Evolutionary conservation across 805 yeast genomes (phyloP).

Genomic region (Lipomyces starkeyi): DNA sequence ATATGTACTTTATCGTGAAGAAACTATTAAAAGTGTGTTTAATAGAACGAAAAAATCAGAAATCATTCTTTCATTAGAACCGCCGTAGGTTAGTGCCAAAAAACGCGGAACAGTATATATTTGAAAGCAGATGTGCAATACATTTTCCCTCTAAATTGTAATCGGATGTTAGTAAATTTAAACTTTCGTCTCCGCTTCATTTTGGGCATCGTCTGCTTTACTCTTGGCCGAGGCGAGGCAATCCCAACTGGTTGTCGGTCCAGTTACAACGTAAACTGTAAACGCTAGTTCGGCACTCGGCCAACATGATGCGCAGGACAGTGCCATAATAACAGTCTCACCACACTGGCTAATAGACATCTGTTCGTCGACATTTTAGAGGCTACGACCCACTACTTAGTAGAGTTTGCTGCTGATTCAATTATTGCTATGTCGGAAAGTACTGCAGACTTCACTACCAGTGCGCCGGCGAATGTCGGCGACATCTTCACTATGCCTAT

Average conservation of each 20-base stretch:
- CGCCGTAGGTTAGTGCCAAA: too few species aligned
- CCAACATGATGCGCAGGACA: background rate
- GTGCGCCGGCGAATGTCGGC: background rate
- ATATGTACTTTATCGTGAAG: slow-evolving; percentile 1
- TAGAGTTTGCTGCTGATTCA: background rate
- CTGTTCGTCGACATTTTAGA: background rate
- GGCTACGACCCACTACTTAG: background rate
- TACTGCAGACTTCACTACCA: background rate
- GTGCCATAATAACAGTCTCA: background rate
- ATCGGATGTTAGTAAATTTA: too few species aligned
- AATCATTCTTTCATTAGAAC: background rate
- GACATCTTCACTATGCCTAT: slow-evolving; percentile 1
- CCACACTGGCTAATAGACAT: background rate
- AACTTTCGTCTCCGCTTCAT: too few species aligned
- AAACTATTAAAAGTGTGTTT: background rate
- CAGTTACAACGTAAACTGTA: too few species aligned
- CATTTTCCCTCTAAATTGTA: too few species aligned
- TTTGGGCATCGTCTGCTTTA: too few species aligned
- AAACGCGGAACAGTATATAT: background rate
- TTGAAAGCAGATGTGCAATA: too few species aligned
- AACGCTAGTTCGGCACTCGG: background rate
- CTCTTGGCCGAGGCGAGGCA: too few species aligned
- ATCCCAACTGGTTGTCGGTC: too few species aligned
- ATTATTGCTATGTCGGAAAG: slow-evolving; percentile 1
- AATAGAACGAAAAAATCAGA: background rate